phyloP scores from a whole-genome alignment of 176 grass and related monocot species.

The Aegilops bicornis region DNA sequence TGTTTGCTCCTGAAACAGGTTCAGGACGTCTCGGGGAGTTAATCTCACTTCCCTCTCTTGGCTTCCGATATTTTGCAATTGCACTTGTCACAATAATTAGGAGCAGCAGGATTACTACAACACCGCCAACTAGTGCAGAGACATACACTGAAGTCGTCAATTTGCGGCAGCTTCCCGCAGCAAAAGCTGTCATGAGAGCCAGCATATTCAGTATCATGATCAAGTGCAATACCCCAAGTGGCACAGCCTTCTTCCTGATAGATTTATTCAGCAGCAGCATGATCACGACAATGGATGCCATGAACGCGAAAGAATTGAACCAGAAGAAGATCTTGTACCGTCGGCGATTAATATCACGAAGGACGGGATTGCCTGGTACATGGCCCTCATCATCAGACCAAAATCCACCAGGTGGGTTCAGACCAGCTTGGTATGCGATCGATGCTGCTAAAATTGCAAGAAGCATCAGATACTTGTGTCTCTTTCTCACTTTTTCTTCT shows the following conservation, averaged over 20 bases:
- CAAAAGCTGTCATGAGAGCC: conserved; percentile 45
- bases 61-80: background rate
- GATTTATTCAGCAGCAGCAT: conserved; percentile 28
- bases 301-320: conserved; percentile 36
- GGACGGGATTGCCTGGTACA: conserved; percentile 26
- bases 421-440: conserved; percentile 46
- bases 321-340: conserved; percentile 31
- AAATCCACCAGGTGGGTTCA: conserved; percentile 43
- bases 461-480: conserved; percentile 43
- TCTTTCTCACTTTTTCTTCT: conserved; percentile 2
- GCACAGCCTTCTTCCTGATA: background rate
- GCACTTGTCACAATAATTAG: background rate
- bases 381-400: conserved; percentile 24
- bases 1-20: background rate
- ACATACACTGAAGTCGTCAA: conserved; percentile 36
- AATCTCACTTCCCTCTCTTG: background rate
- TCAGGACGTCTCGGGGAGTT: background rate
- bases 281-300: conserved; percentile 29
- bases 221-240: conserved; percentile 15
- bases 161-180: conserved; percentile 41
- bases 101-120: conserved; percentile 1
- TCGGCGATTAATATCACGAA: background rate
- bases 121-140: background rate
- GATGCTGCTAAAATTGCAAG: conserved; percentile 48
- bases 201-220: conserved; percentile 41